Evolutionary conservation across 192 early-diverging fungal genomes (phyloP), one percentile per base, ranked within the genome.

Genomic region (Linnemannia zychae): DNA sequence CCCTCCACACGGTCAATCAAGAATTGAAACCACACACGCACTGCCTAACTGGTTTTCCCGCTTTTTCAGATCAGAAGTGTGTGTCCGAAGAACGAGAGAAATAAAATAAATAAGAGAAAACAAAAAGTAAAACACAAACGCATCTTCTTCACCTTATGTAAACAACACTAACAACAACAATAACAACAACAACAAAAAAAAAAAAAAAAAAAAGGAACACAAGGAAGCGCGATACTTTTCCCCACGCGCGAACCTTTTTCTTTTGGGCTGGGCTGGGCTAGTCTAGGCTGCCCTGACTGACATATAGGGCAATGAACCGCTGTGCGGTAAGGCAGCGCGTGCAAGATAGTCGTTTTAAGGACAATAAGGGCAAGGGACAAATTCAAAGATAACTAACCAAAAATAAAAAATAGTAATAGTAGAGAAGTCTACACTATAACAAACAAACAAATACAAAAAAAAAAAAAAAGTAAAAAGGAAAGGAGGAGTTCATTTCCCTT

Each of bases 1-100:
- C 22, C n/a, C 52, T 11, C 24, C 52, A 57, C n/a, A 57, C n/a
- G 24, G n/a, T 17, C 24, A 2, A 52, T 52, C 4, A 52, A 52
- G 50, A 22, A 52, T 7, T 4, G 50, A n/a, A n/a, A n/a, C n/a
- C n/a, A n/a, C 50, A 17, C 16, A 20, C 22, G 28, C 57, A 63
- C 57, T 31, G 57, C 57, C 57, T 12, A 63, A 63, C 57, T 63
- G 57, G 57, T 1, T 63, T 63, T 63, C 57, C 57, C 57, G 57
- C 57, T 63, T 63, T 31, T 31, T 63, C n/a, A 33, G 11, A 63
- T 20, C 20, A 52, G 31, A 63, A 24, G 9, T 1, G 52, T n/a
- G n/a, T n/a, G n/a, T n/a, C 40, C 24, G 28, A 11, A 31, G 9
- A 28, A 31, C 28, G 31, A 57, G 7, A 24, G 24, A 63, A 63